Conservation (phyloP, 2,329 filamentous ascomycete species). For the Pseudogymnoascus sp. region DNA sequence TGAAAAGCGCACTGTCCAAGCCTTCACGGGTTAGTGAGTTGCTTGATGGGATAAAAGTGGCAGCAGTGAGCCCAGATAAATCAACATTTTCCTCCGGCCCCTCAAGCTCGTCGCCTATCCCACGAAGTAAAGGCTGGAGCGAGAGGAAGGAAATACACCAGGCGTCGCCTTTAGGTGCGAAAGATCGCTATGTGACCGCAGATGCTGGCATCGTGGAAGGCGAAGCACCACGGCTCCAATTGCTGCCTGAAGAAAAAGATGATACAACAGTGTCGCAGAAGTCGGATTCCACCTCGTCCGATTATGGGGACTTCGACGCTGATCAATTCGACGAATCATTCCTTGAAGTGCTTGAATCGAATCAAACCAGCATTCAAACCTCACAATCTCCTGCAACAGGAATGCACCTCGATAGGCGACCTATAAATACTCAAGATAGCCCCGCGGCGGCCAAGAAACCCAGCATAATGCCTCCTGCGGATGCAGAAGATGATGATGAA, state of each 20-base stretch:
- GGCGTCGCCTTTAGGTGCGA: slow-evolving; percentile 15
- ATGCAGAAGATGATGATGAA: slow-evolving; percentile 38
- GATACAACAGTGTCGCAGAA: not conserved
- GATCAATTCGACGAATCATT: slow-evolving; percentile 34
- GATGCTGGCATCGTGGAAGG: slow-evolving; percentile 32
- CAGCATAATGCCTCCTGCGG: not conserved
- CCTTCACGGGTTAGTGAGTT: slow-evolving; percentile 46
- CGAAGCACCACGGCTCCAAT: not conserved
- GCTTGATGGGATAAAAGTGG: slow-evolving; percentile 55
- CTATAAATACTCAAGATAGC: not conserved
- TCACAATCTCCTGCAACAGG: slow-evolving; percentile 6
- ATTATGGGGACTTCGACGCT: slow-evolving; percentile 42
- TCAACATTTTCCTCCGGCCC: slow-evolving; percentile 15
- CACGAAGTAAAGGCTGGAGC: not conserved
- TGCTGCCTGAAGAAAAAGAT: slow-evolving; percentile 1
- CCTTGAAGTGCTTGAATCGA: slow-evolving; percentile 45
- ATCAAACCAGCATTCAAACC: slow-evolving; percentile 19
- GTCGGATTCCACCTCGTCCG: slow-evolving; percentile 18
- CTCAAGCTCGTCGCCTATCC: slow-evolving; percentile 34
- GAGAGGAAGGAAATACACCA: not conserved
- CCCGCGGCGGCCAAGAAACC: not conserved
- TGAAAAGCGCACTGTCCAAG: slow-evolving; percentile 44
- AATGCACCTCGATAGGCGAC: not conserved
- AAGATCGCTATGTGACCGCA: slow-evolving; percentile 37
- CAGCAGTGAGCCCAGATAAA: slow-evolving; percentile 18